Evolutionary conservation across 2,329 filamentous ascomycete species (phyloP), one percentile per base, ranked within the genome.

Genomic region (Thielaviopsis ethacetica): DNA sequence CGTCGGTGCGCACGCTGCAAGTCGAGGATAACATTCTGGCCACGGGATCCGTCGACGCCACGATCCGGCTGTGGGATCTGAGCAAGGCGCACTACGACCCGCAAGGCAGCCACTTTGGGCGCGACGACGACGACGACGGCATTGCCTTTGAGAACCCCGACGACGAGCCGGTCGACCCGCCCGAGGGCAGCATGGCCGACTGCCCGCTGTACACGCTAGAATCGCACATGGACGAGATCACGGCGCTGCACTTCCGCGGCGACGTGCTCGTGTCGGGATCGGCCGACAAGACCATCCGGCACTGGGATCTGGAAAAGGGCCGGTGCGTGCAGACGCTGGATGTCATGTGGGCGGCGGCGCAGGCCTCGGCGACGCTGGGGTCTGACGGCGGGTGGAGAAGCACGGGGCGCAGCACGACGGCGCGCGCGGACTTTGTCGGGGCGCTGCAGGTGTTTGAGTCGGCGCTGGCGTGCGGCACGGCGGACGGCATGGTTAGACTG

Each of bases 241-340:
- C 93, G 13, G 91, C 93, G 7, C 77, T 98, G 24, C 85, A 97
- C 71, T 95, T 98, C 73, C 81, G 84, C 61, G 88, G 88, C 59
- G 85, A 95, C 64, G 90, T 88, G 0, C 79, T 98, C 17, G 90
- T 98, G 34, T 98, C 93, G 1, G 93, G 93, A 13, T 97, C 91
- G 7, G 86, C 93, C 0, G 93, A 98, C 73, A 98, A 98, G 77
- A 98, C 93, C 1, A 76, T 98, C 59, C 84, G 93, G 52, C 93
- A 98, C 70, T 98, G 93, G 93, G 93, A 98, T 74, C 78, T 98
- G 55, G 88, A 91, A 66, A 96, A 91, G 69, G 93, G 93, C n/a
- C 86, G 93, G 54, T 97, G 93, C 70, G 88, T 98, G 58, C 93
- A 98, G 72, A 98, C 93, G 2, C 76, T 98, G 54, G 93, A 98